Base-by-base conservation (phyloP, 2,329 filamentous ascomycete genomes). In the Bipolaris victoriae region DNA sequence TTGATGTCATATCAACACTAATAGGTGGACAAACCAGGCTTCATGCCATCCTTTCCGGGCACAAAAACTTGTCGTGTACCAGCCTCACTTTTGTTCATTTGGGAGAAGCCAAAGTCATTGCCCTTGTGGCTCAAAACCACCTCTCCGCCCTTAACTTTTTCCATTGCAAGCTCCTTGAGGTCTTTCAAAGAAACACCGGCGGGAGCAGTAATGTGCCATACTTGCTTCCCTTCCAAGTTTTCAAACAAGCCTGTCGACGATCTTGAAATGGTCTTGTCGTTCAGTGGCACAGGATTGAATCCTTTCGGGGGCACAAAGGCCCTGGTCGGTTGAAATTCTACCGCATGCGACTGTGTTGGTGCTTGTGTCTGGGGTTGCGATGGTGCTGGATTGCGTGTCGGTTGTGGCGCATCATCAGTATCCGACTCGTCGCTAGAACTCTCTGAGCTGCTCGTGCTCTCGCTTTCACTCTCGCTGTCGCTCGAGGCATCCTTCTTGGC, bases 121-220 rank as follows among this genome's bases (percentile, higher is more conserved):
- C 85, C 88, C 24, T 86, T 82, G 69, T 91, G 83, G 10, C 81
- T 83, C n/a, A 91, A 77, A 13, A 90, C 76, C 4, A 83, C 66
- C 35, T 84, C 79, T 20, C 82, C 82, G 1, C 80, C 77, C 57
- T 82, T 77, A 1, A 83, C 81, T 50, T 83, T 81, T 55, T 86
- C 83, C 66, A 91, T 83, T 36, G 87, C 83, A 59, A 91, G 79
- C 62, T 88, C 82, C 69, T 87, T 84, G 45, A 92, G 78, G 1
- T 88, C 81, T 10, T 84, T 86, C 55, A 92, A 82, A n/a, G 89
- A 86, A 2, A 92, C 78, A 10, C 85, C 86, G 5, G 86, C 84
- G 2, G 90, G 90, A 3, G 88, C 87, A 9, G 88, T 90, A 66
- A 93, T 91, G 73, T 92, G 90, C 90, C 90, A 93, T 57, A 92